Base-by-base conservation (phyloP, 2,329 filamentous ascomycete genomes). In the Colletotrichum sp. region DNA sequence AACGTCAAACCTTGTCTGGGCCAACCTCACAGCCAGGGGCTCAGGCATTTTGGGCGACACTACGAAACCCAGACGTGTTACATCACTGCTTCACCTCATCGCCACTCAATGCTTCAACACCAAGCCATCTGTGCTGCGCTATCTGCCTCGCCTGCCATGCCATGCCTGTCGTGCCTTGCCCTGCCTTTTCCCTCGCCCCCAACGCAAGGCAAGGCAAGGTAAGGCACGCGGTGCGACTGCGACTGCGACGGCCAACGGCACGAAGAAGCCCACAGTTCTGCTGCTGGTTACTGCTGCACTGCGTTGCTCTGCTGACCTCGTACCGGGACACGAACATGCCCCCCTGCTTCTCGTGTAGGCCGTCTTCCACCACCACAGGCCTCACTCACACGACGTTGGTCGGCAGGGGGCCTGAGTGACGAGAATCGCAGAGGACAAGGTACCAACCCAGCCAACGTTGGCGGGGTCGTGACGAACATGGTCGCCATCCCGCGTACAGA, bases 61-160 rank as follows among this genome's bases (percentile, higher is more conserved):
- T 30, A 59, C 86, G 87, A 89, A 89, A 89, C 87, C 81, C 78
- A 78, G 80, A 82, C 81, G 72, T 86, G 87, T 89, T 86, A 83
- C 87, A 89, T 83, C 80, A 84, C 79, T 88, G 87, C 87, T 84
- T 88, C 87, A 88, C 80, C 78, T 78, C 82, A 76, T 81, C 77
- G 77, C 79, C 78, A 76, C 80, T 77, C 76, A 73, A 80, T 80
- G 79, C 81, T 65, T 79, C 77, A 77, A 72, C 39, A 67, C 66
- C 75, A 70, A 64, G 74, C 57, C 30, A 64, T 69, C 34, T 36
- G 16, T 60, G 66, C 36, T 66, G 63, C 66, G 34, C 52, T 69
- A 16, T 36, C 39, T 64, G 57, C 30, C 26, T 39, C 44, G 30
- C 8, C 65, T 36, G n/a, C 24, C 32, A 28, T 32, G 24, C 52